A percentile compares a stretch with the other conserved stretches of the same genome.
Conservation (phyloP, 164 flowering plant genomes). For the Nymphaea thermarum region DNA sequence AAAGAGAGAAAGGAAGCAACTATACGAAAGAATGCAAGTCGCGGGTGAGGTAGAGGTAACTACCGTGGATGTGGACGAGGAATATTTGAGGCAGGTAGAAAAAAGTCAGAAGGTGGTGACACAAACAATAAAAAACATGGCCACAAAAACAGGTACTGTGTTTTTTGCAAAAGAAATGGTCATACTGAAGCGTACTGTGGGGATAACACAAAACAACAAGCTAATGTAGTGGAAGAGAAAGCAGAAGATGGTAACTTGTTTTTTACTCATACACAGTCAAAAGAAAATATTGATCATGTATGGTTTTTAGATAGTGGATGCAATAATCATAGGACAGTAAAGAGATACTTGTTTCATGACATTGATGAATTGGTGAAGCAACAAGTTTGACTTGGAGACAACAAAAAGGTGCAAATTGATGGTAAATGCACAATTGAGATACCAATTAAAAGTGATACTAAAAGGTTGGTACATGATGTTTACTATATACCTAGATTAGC, state of each 20-base stretch:
- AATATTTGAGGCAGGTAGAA: not conserved
- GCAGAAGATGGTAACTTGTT: not conserved
- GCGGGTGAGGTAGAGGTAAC: not conserved
- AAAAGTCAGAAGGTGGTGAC: not conserved
- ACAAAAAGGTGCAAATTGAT: not conserved
- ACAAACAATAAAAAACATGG: not conserved
- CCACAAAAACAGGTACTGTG: not conserved
- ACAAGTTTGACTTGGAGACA: not conserved
- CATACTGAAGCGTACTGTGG: not conserved
- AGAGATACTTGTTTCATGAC: not conserved
- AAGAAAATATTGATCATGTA: not conserved
- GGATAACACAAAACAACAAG: not conserved
- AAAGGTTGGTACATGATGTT: not conserved
- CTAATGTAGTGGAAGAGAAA: not conserved
- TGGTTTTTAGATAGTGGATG: constrained; percentile 3
- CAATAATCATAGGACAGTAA: not conserved
- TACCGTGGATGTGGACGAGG: not conserved
- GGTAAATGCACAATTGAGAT: not conserved
- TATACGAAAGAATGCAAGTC: not conserved
- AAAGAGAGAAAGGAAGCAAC: not conserved
- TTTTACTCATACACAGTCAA: not conserved
- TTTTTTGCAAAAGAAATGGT: not conserved
- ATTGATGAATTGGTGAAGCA: not conserved
- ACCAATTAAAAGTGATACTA: not conserved
- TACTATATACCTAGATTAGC: not conserved